Percentiles rank a stretch among this genome's conserved stretches.
These are phyloP conservation scores for Cutaneotrichosporon daszewskae DNA, from an alignment of 1,284 basidiomycete genomes.

Conservation along the genomic window DNA sequence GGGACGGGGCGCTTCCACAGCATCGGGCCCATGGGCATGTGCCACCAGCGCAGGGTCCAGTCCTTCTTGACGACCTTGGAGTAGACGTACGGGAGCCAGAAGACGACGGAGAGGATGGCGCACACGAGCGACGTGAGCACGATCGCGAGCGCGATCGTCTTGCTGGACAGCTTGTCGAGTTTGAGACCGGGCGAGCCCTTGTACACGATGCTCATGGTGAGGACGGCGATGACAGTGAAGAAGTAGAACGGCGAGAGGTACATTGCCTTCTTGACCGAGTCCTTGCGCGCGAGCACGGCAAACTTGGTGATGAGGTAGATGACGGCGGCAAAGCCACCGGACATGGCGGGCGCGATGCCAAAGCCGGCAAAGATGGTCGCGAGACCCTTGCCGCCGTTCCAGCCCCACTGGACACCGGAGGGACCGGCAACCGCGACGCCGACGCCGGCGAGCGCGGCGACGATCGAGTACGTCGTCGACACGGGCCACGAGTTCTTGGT, in stretches of 20 bases:
- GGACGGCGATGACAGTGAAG: slow-evolving; percentile 39
- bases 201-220: slow-evolving; percentile 43
- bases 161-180: slow-evolving; percentile 36
- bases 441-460: slow-evolving; percentile 50
- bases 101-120: slow-evolving; percentile 45
- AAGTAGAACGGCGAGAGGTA: slow-evolving; percentile 47
- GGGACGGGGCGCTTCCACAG: slow-evolving; percentile 49
- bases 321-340: slow-evolving; percentile 47
- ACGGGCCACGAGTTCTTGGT: slow-evolving; percentile 48
- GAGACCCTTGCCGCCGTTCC: slow-evolving; percentile 50
- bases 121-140: slow-evolving; percentile 48
- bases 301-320: slow-evolving; percentile 48
- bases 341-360: slow-evolving; percentile 41
- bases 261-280: slow-evolving; percentile 42
- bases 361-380: slow-evolving; percentile 48
- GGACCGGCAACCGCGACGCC: slow-evolving; percentile 50
- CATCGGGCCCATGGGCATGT: slow-evolving; percentile 51
- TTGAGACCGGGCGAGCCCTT: slow-evolving; percentile 45
- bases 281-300: slow-evolving; percentile 42
- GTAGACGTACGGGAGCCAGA: slow-evolving; percentile 52
- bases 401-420: slow-evolving; percentile 50
- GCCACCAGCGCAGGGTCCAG: slow-evolving; percentile 48
- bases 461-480: slow-evolving; percentile 49
- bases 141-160: slow-evolving; percentile 45
- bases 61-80: slow-evolving; percentile 50